phyloP scores from a whole-genome alignment of 768 basidiomycete species.

The Gelatoporia subvermispora region DNA sequence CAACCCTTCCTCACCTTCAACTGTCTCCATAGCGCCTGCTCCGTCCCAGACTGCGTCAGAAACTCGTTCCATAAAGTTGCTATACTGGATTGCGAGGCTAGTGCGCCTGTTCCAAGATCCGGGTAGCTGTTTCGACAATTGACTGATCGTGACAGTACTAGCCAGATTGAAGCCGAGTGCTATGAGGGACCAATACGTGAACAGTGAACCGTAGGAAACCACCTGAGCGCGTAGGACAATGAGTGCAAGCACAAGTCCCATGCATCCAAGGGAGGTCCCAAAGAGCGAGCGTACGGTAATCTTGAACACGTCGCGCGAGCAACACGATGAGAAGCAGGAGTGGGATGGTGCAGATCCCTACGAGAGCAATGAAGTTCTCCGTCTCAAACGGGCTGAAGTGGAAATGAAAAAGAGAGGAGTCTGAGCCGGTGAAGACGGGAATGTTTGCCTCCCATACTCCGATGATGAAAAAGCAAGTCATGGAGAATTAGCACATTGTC shows the following conservation, averaged over 20 bases:
- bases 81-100: constrained; percentile 64
- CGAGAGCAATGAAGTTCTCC: constrained; percentile 68
- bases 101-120: constrained; percentile 52
- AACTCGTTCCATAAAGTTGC: constrained; percentile 62
- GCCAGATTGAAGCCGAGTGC: constrained; percentile 72
- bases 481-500: constrained; percentile 69
- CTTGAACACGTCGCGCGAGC: constrained; percentile 53
- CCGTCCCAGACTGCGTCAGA: constrained; percentile 68
- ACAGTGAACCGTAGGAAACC: constrained; percentile 44
- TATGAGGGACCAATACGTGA: constrained; percentile 48
- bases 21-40: constrained; percentile 30
- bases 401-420: constrained; percentile 29
- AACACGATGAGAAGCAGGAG: constrained; percentile 61
- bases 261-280: constrained; percentile 46
- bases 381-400: constrained; percentile 58
- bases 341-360: constrained; percentile 56
- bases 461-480: constrained; percentile 67
- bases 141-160: constrained; percentile 62
- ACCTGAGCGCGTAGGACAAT: constrained; percentile 35
- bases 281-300: constrained; percentile 52
- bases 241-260: constrained; percentile 49
- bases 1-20: no score
- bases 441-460: constrained; percentile 68
- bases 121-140: constrained; percentile 67
- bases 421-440: constrained; percentile 46